Evolutionary conservation across 2,329 filamentous ascomycete species (phyloP).

Genomic region (Talaromyces sp.): DNA sequence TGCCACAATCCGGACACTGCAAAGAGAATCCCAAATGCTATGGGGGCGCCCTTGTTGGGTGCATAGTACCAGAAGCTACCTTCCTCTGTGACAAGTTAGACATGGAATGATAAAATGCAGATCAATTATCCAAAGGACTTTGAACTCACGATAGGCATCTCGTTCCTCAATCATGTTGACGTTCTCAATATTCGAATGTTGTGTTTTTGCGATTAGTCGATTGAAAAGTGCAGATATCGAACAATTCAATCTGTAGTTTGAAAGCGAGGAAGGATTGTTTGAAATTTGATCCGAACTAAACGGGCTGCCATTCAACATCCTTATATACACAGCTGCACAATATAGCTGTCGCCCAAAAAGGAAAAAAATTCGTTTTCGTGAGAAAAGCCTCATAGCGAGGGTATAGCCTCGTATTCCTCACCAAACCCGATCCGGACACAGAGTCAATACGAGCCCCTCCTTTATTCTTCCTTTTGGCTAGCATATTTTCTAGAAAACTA

Average conservation of each 20-base stretch:
- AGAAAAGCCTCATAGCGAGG: neutral
- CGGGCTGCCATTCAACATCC: neutral
- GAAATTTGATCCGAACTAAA: neutral
- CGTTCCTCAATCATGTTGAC: neutral
- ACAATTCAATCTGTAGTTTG: neutral
- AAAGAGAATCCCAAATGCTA: constrained; percentile 38
- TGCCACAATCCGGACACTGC: constrained; percentile 32
- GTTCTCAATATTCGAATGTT: neutral
- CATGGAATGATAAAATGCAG: neutral
- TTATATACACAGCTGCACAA: neutral
- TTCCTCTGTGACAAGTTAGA: constrained; percentile 19
- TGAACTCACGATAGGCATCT: neutral
- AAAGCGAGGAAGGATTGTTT: too few relatives aligned
- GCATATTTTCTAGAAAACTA: neutral
- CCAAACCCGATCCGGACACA: neutral
- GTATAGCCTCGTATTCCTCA: neutral
- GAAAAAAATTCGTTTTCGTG: neutral
- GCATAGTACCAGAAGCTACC: constrained; percentile 37
- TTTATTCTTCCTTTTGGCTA: neutral
- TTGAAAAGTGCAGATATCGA: neutral
- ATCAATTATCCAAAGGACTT: neutral
- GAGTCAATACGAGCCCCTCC: neutral
- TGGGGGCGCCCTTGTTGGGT: constrained; percentile 37
- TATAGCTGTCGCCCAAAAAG: neutral
- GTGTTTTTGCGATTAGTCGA: neutral